Base-by-base conservation (phyloP, 2,329 filamentous ascomycete genomes). In the Tolypocladium inflatum region DNA sequence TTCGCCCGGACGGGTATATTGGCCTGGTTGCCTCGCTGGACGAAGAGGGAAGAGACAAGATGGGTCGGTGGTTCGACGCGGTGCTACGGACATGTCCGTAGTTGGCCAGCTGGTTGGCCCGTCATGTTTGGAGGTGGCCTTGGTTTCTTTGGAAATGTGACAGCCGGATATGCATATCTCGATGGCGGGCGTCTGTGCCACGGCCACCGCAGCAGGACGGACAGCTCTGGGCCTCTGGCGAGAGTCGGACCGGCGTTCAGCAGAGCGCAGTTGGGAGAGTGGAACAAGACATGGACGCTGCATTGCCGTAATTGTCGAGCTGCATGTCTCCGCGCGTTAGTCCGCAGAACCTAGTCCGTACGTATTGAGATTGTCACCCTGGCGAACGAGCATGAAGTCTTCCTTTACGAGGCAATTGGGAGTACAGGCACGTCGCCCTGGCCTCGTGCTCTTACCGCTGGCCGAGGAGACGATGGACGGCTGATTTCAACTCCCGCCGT, bases 1-100 rank as follows among this genome's bases (percentile, higher is more conserved):
- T 85, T 2, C 70, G 88, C 54, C 88, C 87, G 2, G 88, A 90
- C 73, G 84, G 87, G 66, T 85, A 90, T 69, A 80, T 89, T 38
- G 78, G 68, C 2, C 73, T 71, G 64, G 62, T 77, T 2, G 71
- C 71, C 1, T 67, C 71, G 19, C 60, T 78, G 23, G 71, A 74
- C 26, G 71, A 73, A 38, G 54, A 57, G 23, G 61, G 54, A 38
- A 57, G 59, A 56, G 21, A n/a, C 23, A 55, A 58, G 59, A 55
- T 60, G 55, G 48, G 50, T 35, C 26, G 15, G n/a, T 61, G 60
- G 61, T 60, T 61, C 52, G 60, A 57, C 11, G 56, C 53, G 4
- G 53, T 61, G 52, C 21, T 60, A 56, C 55, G 45, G 15, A 55
- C 48, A 6, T 11, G 8, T 33, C 26, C 48, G 17, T 51, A 51